A percentile compares a stretch with the other conserved stretches of the same genome.
phyloP scores from a whole-genome alignment of 306 rosid genomes.

The Elaeagnus macrophylla region DNA sequence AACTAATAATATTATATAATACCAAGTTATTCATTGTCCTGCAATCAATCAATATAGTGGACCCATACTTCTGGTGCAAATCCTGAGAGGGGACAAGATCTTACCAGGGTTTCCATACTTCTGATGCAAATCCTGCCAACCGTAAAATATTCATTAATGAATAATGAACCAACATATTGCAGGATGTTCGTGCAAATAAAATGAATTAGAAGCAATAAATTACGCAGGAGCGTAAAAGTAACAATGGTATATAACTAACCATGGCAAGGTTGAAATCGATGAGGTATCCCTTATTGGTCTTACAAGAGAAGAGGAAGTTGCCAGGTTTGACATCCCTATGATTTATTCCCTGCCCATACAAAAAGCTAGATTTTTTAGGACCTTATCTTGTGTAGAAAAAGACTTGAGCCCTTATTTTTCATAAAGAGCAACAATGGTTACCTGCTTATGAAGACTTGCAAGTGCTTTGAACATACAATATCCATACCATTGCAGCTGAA shows the following conservation, averaged over 20 bases:
- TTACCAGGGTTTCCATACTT: conserved; percentile 23
- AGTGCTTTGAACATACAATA: conserved; percentile 81
- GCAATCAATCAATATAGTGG: neutral
- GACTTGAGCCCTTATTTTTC: neutral
- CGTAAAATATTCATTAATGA: conserved; percentile 14
- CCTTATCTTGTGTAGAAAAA: conserved; percentile 2
- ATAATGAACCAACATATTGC: conserved; percentile 4
- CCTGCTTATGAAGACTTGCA: conserved; percentile 77
- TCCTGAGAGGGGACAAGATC: conserved; percentile 9
- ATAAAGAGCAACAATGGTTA: conserved; percentile 15
- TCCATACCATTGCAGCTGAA: conserved; percentile 71
- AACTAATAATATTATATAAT: neutral
- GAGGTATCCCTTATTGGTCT: conserved; percentile 65
- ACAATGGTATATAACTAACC: conserved; percentile 37
- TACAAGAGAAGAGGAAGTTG: conserved; percentile 79
- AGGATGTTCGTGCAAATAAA: neutral
- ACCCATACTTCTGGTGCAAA: neutral
- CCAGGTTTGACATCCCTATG: conserved; percentile 93
- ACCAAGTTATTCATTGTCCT: neutral
- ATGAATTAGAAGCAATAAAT: conserved; percentile 5
- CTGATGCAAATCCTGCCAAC: conserved; percentile 42
- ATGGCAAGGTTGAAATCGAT: conserved; percentile 84
- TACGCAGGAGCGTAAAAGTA: neutral
- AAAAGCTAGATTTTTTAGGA: conserved; percentile 12
- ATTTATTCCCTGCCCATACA: conserved; percentile 49